A percentile compares a stretch with the other conserved stretches of the same genome.
These are phyloP conservation scores for Ogataea trehalophila DNA, from an alignment of 805 yeast species.

Conservation along the genomic window DNA sequence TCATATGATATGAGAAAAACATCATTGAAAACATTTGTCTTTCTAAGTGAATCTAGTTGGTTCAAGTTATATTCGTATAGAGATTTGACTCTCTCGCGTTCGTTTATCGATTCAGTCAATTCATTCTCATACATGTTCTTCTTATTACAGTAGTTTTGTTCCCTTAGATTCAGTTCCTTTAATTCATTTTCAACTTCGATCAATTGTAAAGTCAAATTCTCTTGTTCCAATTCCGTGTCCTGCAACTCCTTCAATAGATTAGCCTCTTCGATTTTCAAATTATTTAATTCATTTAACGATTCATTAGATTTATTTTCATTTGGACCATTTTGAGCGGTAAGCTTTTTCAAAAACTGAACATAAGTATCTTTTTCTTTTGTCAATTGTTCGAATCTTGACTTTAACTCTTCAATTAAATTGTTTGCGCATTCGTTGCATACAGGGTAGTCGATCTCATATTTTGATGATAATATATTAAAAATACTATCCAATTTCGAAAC, in stretches of 20 bases:
- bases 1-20: conserved; percentile 80
- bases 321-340: conserved; percentile 53
- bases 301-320: conserved; percentile 37
- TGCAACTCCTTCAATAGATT: conserved; percentile 35
- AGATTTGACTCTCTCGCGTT: conserved; percentile 58
- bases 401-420: conserved; percentile 57
- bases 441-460: conserved; percentile 79
- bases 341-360: conserved; percentile 62
- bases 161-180: conserved; percentile 35
- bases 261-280: conserved; percentile 37
- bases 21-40: conserved; percentile 76
- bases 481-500: conserved; percentile 53
- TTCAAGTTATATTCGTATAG: conserved; percentile 57
- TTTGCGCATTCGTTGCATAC: conserved; percentile 84
- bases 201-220: conserved; percentile 45
- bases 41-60: conserved; percentile 66
- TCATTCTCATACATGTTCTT: conserved; percentile 57
- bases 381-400: conserved; percentile 64
- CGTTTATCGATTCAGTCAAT: conserved; percentile 43
- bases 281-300: conserved; percentile 41
- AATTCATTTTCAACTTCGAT: conserved; percentile 37
- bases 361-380: conserved; percentile 77
- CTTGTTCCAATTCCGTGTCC: conserved; percentile 38
- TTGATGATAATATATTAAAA: conserved; percentile 70
- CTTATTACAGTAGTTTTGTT: conserved; percentile 39